These are phyloP conservation scores for Pyrenopolyporus hunteri DNA, from an alignment of 495 filamentous ascomycete species.

Conservation along the genomic window DNA sequence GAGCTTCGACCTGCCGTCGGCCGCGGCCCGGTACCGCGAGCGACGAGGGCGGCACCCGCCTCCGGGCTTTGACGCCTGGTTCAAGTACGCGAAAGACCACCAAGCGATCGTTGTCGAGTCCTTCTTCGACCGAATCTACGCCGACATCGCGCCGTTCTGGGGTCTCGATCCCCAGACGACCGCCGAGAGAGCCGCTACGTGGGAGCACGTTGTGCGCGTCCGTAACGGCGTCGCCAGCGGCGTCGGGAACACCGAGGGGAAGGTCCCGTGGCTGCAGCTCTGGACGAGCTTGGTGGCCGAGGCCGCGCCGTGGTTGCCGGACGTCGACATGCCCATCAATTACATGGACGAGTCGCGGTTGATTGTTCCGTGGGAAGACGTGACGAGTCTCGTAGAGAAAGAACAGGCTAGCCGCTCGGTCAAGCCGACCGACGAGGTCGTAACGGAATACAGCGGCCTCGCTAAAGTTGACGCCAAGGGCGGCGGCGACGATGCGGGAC, in stretches of 20 bases:
- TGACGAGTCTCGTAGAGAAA: constrained; percentile 55
- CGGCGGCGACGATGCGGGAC: constrained; percentile 16
- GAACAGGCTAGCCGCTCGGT: constrained; percentile 55
- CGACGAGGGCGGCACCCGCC: constrained; percentile 71
- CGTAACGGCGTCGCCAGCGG: constrained; percentile 57
- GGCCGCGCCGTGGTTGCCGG: constrained; percentile 61
- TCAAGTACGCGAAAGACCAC: constrained; percentile 60
- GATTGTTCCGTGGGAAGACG: constrained; percentile 64
- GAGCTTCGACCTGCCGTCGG: constrained; percentile 54
- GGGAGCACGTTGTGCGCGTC: constrained; percentile 57
- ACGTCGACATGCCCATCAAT: constrained; percentile 72
- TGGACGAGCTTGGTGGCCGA: constrained; percentile 58
- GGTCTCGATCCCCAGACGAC: constrained; percentile 59
- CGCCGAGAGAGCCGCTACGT: constrained; percentile 50
- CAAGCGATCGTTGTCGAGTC: constrained; percentile 67
- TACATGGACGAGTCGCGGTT: constrained; percentile 67
- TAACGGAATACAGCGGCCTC: constrained; percentile 37
- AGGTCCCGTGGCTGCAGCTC: constrained; percentile 58
- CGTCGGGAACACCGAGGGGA: constrained; percentile 42
- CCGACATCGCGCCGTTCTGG: constrained; percentile 71
- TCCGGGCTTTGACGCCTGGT: constrained; percentile 71
- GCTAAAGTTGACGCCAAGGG: constrained; percentile 40
- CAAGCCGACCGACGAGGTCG: constrained; percentile 35
- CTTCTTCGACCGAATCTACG: constrained; percentile 69
- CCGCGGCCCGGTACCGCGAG: constrained; percentile 63